phyloP scores from a whole-genome alignment of 441 rosid genomes.

The Syzygium malaccense region DNA sequence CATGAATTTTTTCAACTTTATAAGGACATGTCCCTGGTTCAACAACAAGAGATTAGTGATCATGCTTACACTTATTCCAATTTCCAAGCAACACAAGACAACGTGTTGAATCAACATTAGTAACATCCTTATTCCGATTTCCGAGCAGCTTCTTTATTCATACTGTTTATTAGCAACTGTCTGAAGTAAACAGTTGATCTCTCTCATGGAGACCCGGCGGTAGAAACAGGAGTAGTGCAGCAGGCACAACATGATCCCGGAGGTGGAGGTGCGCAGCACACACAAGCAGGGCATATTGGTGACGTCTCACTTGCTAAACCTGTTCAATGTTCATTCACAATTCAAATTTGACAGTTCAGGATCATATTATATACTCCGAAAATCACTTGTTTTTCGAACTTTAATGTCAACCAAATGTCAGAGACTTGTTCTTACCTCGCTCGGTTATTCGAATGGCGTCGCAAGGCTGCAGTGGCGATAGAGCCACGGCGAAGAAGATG shows the following conservation, averaged over 20 bases:
- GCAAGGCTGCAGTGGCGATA: background rate
- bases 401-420: background rate
- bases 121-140: background rate
- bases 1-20: background rate
- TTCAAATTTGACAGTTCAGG: background rate
- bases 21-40: background rate
- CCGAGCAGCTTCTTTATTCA: background rate
- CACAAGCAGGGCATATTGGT: conserved; percentile 14
- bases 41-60: background rate
- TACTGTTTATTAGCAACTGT: background rate
- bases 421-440: background rate
- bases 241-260: conserved; percentile 17
- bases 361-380: background rate
- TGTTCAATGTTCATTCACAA: background rate
- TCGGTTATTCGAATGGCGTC: background rate
- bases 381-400: background rate
- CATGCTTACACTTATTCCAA: background rate
- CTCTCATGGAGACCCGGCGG: background rate
- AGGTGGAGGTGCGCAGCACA: conserved; percentile 19
- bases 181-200: background rate
- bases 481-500: background rate
- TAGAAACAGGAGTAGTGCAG: conserved; percentile 4
- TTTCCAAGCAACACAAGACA: background rate
- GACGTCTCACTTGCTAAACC: background rate
- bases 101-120: background rate